phyloP scores from a whole-genome alignment of 2,329 filamentous ascomycete genomes.

The Botrytis aclada region DNA sequence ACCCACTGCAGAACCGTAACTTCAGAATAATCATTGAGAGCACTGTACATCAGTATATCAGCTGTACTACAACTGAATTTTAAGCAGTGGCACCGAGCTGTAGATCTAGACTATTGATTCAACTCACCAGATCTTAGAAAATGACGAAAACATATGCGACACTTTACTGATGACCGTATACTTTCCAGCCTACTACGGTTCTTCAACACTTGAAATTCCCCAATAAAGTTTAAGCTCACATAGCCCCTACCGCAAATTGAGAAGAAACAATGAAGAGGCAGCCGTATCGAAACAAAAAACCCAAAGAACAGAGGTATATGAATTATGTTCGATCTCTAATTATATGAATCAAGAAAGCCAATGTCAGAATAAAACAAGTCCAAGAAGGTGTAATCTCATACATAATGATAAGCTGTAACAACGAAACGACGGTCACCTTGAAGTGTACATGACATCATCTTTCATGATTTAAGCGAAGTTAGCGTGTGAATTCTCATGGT shows the following conservation, averaged over 20 bases:
- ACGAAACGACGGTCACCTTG: background rate
- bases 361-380: background rate
- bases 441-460: background rate
- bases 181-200: background rate
- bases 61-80: background rate
- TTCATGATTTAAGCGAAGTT: background rate
- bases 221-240: background rate
- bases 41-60: accelerated
- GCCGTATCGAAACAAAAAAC: background rate
- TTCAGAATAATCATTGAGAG: background rate
- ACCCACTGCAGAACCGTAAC: too few species aligned
- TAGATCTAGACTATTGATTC: background rate
- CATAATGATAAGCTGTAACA: background rate
- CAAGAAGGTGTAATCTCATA: background rate
- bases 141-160: background rate
- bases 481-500: background rate
- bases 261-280: background rate
- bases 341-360: background rate
- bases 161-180: background rate
- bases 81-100: background rate
- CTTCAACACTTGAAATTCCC: background rate
- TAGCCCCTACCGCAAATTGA: background rate
- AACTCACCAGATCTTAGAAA: background rate
- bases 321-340: background rate
- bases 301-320: background rate